These are phyloP conservation scores for Linum trigynum DNA, from an alignment of 345 rosid species.

Conservation along the genomic window DNA sequence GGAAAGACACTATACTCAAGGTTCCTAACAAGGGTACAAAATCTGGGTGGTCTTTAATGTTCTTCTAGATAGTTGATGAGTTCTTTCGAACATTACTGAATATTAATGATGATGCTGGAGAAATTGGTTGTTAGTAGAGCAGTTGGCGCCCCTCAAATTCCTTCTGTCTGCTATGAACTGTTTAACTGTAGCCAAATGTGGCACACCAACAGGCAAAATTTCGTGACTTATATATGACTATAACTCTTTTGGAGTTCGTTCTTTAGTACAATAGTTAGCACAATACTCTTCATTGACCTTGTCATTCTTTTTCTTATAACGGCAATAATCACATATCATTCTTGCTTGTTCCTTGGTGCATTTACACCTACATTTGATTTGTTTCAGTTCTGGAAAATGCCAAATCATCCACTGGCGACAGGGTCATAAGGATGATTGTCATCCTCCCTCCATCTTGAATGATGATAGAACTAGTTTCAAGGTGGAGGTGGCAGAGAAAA, in stretches of 20 bases:
- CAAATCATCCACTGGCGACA: conserved; percentile 93
- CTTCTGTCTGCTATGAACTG: background rate
- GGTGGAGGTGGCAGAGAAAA: conserved; percentile 25
- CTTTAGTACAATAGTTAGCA: background rate
- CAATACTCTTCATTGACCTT: background rate
- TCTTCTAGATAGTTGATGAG: background rate
- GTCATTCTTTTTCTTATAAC: background rate
- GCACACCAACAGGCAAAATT: background rate
- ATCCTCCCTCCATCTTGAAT: conserved; percentile 31
- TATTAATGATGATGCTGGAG: too few species aligned
- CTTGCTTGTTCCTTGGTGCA: background rate
- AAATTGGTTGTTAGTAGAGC: too few species aligned
- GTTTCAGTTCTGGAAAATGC: conserved; percentile 71
- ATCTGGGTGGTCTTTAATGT: background rate
- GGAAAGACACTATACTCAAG: too few species aligned
- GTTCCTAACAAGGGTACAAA: too few species aligned
- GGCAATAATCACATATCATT: too few species aligned
- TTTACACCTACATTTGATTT: conserved; percentile 16
- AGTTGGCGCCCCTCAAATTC: too few species aligned
- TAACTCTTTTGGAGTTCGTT: background rate
- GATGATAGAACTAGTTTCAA: conserved; percentile 31
- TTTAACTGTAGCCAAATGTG: background rate
- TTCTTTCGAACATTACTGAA: too few species aligned
- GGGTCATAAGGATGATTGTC: conserved; percentile 90
- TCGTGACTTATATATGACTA: background rate